phyloP scores from a whole-genome alignment of 1,139 yeast genomes.

The Spencermartinsiella ligniputridi region DNA sequence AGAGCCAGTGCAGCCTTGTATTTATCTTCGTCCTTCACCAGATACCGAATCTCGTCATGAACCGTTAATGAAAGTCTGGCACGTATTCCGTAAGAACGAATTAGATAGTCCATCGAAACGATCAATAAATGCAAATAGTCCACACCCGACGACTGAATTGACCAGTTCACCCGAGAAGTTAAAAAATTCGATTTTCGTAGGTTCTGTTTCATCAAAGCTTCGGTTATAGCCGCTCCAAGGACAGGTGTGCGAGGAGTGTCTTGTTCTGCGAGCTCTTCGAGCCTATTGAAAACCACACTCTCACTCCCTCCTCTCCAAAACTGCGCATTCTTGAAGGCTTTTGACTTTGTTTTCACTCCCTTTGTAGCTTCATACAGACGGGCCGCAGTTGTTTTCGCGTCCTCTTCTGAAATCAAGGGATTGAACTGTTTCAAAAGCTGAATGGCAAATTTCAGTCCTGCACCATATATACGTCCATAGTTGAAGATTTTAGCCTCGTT shows the following conservation, averaged over 20 bases:
- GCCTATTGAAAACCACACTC: slow-evolving; percentile 80
- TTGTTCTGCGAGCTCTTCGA: slow-evolving; percentile 83
- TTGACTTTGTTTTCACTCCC: slow-evolving; percentile 48
- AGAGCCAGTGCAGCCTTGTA: slow-evolving; percentile 75
- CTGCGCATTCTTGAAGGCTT: slow-evolving; percentile 35
- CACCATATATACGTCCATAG: slow-evolving; percentile 96
- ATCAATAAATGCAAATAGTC: slow-evolving; percentile 85
- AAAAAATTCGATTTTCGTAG: slow-evolving; percentile 60
- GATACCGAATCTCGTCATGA: slow-evolving; percentile 88
- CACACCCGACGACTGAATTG: slow-evolving; percentile 97
- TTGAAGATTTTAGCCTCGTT: slow-evolving; percentile 93
- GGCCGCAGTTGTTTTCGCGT: slow-evolving; percentile 66
- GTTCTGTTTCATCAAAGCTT: slow-evolving; percentile 66
- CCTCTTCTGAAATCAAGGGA: slow-evolving; percentile 58
- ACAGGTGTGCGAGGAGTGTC: slow-evolving; percentile 88
- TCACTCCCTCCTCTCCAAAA: slow-evolving; percentile 93
- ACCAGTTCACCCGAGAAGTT: slow-evolving; percentile 95
- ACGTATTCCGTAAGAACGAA: slow-evolving; percentile 57
- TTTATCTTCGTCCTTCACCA: slow-evolving; percentile 68
- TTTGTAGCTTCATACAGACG: slow-evolving; percentile 76
- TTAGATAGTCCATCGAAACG: slow-evolving; percentile 82
- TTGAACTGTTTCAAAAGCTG: slow-evolving; percentile 78
- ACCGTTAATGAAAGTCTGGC: slow-evolving; percentile 85
- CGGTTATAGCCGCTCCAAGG: slow-evolving; percentile 88
- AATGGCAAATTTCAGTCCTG: slow-evolving; percentile 88